phyloP scores from a whole-genome alignment of 768 basidiomycete genomes.

The Agrocybe pediades region DNA sequence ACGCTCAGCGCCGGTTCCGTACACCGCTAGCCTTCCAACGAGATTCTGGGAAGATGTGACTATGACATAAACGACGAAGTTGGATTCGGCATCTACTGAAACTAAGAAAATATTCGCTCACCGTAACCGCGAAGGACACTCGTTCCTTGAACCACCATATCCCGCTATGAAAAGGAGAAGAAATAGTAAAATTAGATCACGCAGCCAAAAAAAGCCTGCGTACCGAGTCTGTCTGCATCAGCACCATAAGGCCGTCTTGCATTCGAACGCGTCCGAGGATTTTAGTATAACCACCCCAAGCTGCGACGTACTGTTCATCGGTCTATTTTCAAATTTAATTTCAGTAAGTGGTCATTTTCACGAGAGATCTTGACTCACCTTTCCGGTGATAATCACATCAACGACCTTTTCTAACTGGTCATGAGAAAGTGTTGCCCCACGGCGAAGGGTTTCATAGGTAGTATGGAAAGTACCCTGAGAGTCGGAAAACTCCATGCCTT shows the following conservation, averaged over 20 bases:
- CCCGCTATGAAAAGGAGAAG: conserved; percentile 1
- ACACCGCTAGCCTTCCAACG: conserved; percentile 47
- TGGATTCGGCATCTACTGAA: conserved; percentile 6
- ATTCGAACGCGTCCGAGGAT: conserved; percentile 60
- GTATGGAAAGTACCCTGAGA: conserved; percentile 34
- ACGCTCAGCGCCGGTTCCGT: conserved; percentile 30
- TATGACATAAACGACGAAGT: conserved; percentile 18
- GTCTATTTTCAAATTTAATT: conserved; percentile 33
- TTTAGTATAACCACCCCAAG: conserved; percentile 56
- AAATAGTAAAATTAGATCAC: neutral
- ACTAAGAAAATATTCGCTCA: conserved; percentile 20
- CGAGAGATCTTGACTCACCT: conserved; percentile 35
- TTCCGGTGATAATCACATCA: conserved; percentile 57
- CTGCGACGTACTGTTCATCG: conserved; percentile 43
- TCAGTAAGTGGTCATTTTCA: neutral
- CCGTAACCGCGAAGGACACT: conserved; percentile 51
- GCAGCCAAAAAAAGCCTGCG: neutral
- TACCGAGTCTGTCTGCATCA: conserved; percentile 28
- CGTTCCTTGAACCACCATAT: neutral
- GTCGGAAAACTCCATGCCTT: conserved; percentile 45
- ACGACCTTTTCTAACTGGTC: conserved; percentile 25
- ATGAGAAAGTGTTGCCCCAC: conserved; percentile 16
- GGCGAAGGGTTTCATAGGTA: conserved; percentile 39
- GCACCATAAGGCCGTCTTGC: conserved; percentile 58
- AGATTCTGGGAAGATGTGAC: conserved; percentile 54